Evolutionary conservation across 164 flowering plant genomes (phyloP), one percentile per base, ranked within the genome.

Genomic region (Vitis rotundifolia): DNA sequence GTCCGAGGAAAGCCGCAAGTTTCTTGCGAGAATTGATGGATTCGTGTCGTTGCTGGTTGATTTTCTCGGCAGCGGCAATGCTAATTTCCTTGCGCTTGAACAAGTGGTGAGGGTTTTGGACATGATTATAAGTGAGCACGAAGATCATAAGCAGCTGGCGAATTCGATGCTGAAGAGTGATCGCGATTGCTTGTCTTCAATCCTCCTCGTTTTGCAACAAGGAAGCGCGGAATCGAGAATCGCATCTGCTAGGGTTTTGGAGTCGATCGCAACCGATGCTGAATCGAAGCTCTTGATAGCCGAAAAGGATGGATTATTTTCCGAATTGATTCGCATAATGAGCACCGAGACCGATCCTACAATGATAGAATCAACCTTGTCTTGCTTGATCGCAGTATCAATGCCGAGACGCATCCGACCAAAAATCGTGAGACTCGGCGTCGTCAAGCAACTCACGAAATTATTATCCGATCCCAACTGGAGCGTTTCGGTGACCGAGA

Each of bases 301-400:
- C 3, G 89, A 81, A 12, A 78, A 71, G 6, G 83, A 85, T 6
- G 86, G 82, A 0, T 9, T 89, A 1, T 13, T 88, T 3, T 10
- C 64, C 5, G 87, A 81, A 64, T 51, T 92, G 66, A 11, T 90
- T 12, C 77, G 71, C 16, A 49, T 75, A 1, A 37, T 84, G 15
- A 26, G 68, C 8, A 67, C 67, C 1, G 85, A 78, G 15, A 59
- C 79, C 13, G 84, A 83, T 51, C 26, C 69, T 6, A 57, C 26
- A 7, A 67, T 81, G 10, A 70, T 80, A 31, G 90, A 86, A 3
- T 82, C 90, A 10, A 75, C 74, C 2, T 55, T 94, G 9, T 83
- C 88, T 3, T 78, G 86, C 72, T 64, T 92, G 18, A 75, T 83
- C 44, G 70, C 88, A 1, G 57, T 89, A 3, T 72, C 93, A 3